Conservation (phyloP, 2,329 filamentous ascomycete genomes). For the Hypoxylon sp. region DNA sequence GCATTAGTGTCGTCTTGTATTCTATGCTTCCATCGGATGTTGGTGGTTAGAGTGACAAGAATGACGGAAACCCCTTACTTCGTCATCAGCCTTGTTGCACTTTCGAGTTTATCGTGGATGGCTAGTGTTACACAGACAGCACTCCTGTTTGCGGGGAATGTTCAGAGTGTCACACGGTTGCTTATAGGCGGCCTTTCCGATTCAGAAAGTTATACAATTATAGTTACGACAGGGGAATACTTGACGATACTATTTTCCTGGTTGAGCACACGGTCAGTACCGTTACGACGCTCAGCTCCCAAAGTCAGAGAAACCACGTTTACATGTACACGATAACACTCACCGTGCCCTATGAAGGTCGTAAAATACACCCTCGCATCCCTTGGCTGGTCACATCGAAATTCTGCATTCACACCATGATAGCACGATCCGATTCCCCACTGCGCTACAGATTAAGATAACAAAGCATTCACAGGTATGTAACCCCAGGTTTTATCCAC, state of each 20-base stretch:
- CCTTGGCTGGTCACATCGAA: constrained; percentile 7
- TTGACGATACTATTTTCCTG: not conserved
- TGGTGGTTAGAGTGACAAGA: constrained; percentile 22
- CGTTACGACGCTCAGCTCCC: constrained; percentile 16
- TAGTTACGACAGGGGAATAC: constrained; percentile 15
- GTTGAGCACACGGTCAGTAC: constrained; percentile 17
- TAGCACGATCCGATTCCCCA: constrained; percentile 9
- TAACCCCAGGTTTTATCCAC: constrained; percentile 26
- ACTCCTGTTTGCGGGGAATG: constrained; percentile 15
- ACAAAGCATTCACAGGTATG: constrained; percentile 13
- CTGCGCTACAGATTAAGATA: constrained; percentile 5
- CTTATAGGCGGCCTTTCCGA: not conserved
- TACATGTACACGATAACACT: not conserved
- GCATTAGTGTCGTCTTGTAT: constrained; percentile 23
- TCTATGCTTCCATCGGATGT: constrained; percentile 24
- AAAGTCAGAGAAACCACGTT: constrained; percentile 2
- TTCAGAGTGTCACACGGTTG: not conserved
- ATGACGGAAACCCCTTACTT: constrained; percentile 31
- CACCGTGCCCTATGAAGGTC: constrained; percentile 6
- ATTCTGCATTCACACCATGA: constrained; percentile 12
- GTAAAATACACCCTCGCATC: constrained; percentile 9
- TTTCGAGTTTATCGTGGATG: not conserved
- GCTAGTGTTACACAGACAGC: constrained; percentile 9
- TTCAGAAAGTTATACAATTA: constrained; percentile 16
- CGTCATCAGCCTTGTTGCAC: constrained; percentile 34